Base-by-base conservation (phyloP, 306 rosid species). In the Abrus precatorius region DNA sequence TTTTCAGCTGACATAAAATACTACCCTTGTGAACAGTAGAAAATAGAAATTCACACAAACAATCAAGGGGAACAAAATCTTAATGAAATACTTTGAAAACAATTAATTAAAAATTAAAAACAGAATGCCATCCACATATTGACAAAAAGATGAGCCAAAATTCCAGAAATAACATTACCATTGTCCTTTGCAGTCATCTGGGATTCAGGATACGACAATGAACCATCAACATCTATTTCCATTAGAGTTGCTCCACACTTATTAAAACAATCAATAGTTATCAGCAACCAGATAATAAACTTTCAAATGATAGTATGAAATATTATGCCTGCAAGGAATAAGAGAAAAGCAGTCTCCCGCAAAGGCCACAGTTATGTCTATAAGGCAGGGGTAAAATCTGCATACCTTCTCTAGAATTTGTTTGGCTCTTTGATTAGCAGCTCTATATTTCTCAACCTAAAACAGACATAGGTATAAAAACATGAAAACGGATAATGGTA, bases 151-250 rank as follows among this genome's bases (percentile, higher is more conserved):
- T n/a, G 57, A 57, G 43, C 10, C 5, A 33, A 69, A 28, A 64
- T 81, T 87, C 53, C 20, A 7, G 81, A 52, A 83, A 76, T 76
- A 34, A 28, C 63, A 79, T 86, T 84, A 92, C 97, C 90, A 80
- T 72, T 86, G 20, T 86, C 97, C 77, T 88, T 92, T 33, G 77
- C 78, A 72, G 78, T 73, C 12, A 60, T 77, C 80, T 83, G 94
- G 70, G 91, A 84, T 67, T 88, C 87, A n/a, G 94, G 97, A 81
- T 86, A 89, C 32, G 93, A 78, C 86, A 92, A 69, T 5, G 98
- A 80, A 41, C 97, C 98, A 38, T 94, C 94, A 73, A 70, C 83
- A 84, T 94, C 92, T 60, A 94, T 91, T 82, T 89, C 92, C 91
- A 92, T 86, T 57, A 94, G 88, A 76, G 93, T 62, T 57, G 91